Percentiles rank a stretch among this genome's conserved stretches.
Conservation (phyloP, 352 stramenopile species). For the Phytophthora chlamydospora region DNA sequence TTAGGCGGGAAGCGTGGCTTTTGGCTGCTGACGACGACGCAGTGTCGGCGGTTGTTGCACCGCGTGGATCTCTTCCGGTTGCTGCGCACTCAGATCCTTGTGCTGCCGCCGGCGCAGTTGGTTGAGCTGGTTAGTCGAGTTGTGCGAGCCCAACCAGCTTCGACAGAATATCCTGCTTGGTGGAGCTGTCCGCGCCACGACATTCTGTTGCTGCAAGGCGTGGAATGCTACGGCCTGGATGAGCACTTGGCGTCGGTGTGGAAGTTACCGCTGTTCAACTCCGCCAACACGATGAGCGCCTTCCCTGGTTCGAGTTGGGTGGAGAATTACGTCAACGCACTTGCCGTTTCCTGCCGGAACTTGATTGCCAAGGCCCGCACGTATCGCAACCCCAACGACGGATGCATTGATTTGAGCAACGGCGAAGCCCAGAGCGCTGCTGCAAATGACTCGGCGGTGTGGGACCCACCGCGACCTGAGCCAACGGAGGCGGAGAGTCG, state of each 20-base stretch:
- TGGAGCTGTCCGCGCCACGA: slow-evolving; percentile 81
- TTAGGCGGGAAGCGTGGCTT: slow-evolving; percentile 65
- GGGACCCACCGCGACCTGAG: slow-evolving; percentile 1
- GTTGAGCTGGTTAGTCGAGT: slow-evolving; percentile 64
- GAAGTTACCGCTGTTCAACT: slow-evolving; percentile 66
- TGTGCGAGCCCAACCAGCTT: slow-evolving; percentile 34
- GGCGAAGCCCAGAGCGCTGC: background rate
- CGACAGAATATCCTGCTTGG: slow-evolving; percentile 65
- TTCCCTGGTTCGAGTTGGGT: slow-evolving; percentile 78
- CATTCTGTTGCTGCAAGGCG: slow-evolving; percentile 79
- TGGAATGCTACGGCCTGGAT: slow-evolving; percentile 86
- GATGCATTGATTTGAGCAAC: slow-evolving; percentile 17
- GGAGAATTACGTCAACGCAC: slow-evolving; percentile 71
- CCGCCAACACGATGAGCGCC: slow-evolving; percentile 34
- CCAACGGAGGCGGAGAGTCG: slow-evolving; percentile 35
- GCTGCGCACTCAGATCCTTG: slow-evolving; percentile 73
- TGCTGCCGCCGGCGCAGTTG: slow-evolving; percentile 66
- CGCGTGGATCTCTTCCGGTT: slow-evolving; percentile 84
- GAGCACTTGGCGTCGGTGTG: slow-evolving; percentile 72
- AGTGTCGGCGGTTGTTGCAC: slow-evolving; percentile 69
- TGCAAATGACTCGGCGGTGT: background rate
- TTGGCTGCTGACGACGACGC: slow-evolving; percentile 63
- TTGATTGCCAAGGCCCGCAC: slow-evolving; percentile 34
- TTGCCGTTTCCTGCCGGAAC: slow-evolving; percentile 44
- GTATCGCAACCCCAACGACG: slow-evolving; percentile 18